Evolutionary conservation across 2,329 filamentous ascomycete species (phyloP), one percentile per base, ranked within the genome.

Genomic region (Neofusicoccum laricinum): DNA sequence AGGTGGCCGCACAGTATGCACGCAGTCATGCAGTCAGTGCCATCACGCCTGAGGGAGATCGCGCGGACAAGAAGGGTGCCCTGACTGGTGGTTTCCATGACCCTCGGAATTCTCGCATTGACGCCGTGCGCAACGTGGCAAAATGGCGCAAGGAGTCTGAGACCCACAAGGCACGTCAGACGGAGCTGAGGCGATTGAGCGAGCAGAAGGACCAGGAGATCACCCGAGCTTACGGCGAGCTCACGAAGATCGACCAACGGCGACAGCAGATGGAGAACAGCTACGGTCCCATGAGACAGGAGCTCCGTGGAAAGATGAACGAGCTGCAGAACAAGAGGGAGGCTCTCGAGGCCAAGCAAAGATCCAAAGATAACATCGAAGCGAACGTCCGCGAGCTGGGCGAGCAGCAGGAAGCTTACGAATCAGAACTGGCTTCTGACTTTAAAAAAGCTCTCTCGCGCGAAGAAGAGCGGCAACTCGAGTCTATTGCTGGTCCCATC

Each of bases 61-160:
- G 92, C 36, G 93, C 93, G 1, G 96, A 97, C 79, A 97, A 96
- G 80, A 90, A 94, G 70, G 95, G 95, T 78, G 94, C 93, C 14
- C 87, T 99, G 81, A 97, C 93, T 55, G 95, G 95, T 82, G 95
- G 95, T 71, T 99, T 90, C 73, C 90, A 97, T 67, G 95, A 99
- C 73, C 87, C 90, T 11, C 86, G 90, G 38, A 90, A 89, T 69
- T 98, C 94, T 1, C 89, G 94, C 21, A 83, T 98, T n/a, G 90
- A 94, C 71, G 92, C 90, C 32, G 90, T 97, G 34, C 89, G 89
- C 66, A 84, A 87, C 4, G 86, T 94, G 36, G 87, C 88, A 63
- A 89, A 87, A 71, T 92, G 90, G 82, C 87, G 93, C 40, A 84
- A 88, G 58, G 88, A 92, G 71, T 90, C 87, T 68, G 92, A 97